Conservation (phyloP, 805 yeast genomes). For the Myxozyma udenii region DNA sequence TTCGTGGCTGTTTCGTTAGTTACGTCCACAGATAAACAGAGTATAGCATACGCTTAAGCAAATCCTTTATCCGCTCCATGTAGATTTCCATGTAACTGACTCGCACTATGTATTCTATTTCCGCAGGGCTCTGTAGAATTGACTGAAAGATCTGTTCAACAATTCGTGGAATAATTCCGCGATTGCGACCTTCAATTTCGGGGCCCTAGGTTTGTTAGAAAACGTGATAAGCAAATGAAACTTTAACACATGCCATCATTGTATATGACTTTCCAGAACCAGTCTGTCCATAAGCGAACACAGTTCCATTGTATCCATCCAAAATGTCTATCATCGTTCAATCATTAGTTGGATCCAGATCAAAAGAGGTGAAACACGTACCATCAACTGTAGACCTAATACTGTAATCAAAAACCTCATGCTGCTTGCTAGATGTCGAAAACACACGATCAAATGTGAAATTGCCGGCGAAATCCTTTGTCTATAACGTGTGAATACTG, state of each 20-base stretch:
- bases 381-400: conserved; percentile 58
- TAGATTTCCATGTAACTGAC: conserved; percentile 79
- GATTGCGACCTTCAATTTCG: conserved; percentile 40
- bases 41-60: conserved; percentile 46
- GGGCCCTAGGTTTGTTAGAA: conserved; percentile 43
- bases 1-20: conserved; percentile 23
- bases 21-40: too few relatives aligned
- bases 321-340: conserved; percentile 53
- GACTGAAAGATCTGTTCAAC: conserved; percentile 60
- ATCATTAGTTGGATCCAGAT: neutral
- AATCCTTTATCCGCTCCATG: conserved; percentile 71
- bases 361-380: conserved; percentile 2
- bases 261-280: conserved; percentile 76
- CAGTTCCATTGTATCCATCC: conserved; percentile 73
- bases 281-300: conserved; percentile 76
- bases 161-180: conserved; percentile 72
- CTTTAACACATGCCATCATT: conserved; percentile 48
- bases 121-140: conserved; percentile 47
- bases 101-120: conserved; percentile 61
- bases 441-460: conserved; percentile 71
- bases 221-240: neutral
- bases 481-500: conserved; percentile 1
- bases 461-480: conserved; percentile 29
- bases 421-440: conserved; percentile 50
- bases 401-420: conserved; percentile 56